Evolutionary conservation across 768 basidiomycete species (phyloP).

Genomic region (Mycena capillaripes): DNA sequence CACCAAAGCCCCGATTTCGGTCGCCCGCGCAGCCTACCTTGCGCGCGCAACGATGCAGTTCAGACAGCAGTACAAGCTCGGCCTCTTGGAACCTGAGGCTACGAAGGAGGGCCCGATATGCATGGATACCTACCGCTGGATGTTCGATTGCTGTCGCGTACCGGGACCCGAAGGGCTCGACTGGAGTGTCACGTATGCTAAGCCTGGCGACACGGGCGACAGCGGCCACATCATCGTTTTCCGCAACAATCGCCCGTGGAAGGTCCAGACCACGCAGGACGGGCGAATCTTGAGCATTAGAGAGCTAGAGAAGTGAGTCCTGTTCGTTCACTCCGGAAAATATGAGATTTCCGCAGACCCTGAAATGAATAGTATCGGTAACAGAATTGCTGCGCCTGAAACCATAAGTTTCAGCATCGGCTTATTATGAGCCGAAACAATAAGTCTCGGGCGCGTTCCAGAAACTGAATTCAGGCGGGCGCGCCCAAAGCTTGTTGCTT

Average conservation of each 20-base stretch:
- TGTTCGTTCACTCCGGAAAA: too few species aligned
- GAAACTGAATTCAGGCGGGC: too few species aligned
- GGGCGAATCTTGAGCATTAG: slow-evolving; percentile 72
- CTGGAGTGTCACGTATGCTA: slow-evolving; percentile 80
- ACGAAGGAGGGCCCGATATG: slow-evolving; percentile 81
- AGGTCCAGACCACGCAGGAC: slow-evolving; percentile 70
- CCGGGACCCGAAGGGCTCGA: slow-evolving; percentile 83
- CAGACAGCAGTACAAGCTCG: slow-evolving; percentile 76
- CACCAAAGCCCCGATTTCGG: slow-evolving; percentile 56
- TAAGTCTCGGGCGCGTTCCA: too few species aligned
- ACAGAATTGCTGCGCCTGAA: too few species aligned
- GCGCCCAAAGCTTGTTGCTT: too few species aligned
- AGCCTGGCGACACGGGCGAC: slow-evolving; percentile 66
- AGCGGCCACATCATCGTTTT: slow-evolving; percentile 88
- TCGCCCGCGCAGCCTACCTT: slow-evolving; percentile 79
- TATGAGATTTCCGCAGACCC: too few species aligned
- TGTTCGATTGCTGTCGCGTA: slow-evolving; percentile 92
- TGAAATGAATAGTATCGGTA: too few species aligned
- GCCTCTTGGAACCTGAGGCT: slow-evolving; percentile 73
- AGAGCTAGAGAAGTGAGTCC: slow-evolving; percentile 73
- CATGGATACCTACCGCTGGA: slow-evolving; percentile 94
- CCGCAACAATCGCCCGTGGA: slow-evolving; percentile 90
- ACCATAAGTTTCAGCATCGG: too few species aligned
- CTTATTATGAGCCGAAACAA: too few species aligned
- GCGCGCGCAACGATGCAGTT: slow-evolving; percentile 82